Evolutionary conservation across 2,329 filamentous ascomycete genomes (phyloP).

Genomic region (Triangularia setosa): DNA sequence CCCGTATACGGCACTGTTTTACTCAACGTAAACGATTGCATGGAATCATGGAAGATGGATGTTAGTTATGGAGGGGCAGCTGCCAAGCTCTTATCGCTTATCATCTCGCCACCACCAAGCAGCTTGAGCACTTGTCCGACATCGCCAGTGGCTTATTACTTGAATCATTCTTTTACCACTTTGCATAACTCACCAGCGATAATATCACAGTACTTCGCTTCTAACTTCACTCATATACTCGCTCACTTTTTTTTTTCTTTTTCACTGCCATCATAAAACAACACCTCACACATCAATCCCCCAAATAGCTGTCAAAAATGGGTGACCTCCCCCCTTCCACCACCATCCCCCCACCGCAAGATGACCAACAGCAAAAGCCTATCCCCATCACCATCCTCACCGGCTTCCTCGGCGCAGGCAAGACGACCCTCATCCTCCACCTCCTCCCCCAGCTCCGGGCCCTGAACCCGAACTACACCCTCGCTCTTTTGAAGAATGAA

Average conservation of each 20-base stretch:
- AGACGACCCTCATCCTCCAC: conserved; percentile 93
- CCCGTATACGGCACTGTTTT: background rate
- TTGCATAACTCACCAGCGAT: background rate
- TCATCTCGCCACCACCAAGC: background rate
- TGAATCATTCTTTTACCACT: background rate
- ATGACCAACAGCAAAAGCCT: conserved; percentile 34
- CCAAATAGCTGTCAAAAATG: background rate
- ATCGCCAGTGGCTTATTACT: background rate
- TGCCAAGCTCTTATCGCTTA: conserved; percentile 10
- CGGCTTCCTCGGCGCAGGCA: conserved; percentile 92
- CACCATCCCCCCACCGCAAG: conserved; percentile 7
- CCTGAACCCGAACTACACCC: conserved; percentile 70
- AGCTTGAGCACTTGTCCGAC: background rate
- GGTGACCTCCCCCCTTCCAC: conserved; percentile 2
- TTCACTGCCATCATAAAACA: background rate
- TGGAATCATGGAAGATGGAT: background rate
- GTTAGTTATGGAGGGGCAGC: background rate
- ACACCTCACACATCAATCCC: background rate
- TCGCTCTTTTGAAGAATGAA: conserved; percentile 96
- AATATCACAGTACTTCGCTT: background rate
- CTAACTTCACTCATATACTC: background rate
- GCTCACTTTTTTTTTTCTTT: background rate
- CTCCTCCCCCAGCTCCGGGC: conserved; percentile 83
- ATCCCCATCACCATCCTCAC: conserved; percentile 94
- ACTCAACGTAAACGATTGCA: background rate